Evolutionary conservation across 495 filamentous ascomycete species (phyloP), one percentile per base, ranked within the genome.

Genomic region (Aspergillus indologenus): DNA sequence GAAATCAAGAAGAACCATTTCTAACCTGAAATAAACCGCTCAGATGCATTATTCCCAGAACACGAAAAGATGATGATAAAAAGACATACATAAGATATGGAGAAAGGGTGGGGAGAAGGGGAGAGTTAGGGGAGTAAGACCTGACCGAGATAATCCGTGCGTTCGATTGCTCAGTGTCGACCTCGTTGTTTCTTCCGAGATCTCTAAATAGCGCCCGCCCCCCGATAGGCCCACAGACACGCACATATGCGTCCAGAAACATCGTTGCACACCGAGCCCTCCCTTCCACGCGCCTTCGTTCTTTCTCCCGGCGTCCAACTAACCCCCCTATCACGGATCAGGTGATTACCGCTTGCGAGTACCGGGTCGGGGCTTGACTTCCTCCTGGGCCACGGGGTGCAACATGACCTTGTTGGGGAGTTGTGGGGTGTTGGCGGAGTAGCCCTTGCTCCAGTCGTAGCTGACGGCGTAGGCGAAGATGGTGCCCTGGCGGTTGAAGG

Each of bases 371-470:
- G 90, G 90, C 73, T 93, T 94, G 62, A 89, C 89, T 71, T 94
- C 90, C 59, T 94, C 90, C 21, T 78, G 80, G 45, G 75, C 75
- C 14, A 96, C 83, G 0, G 85, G 84, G 74, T 94, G 91, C 62
- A 97, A 76, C 85, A 95, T 92, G 54, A 97, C 84, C 73, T 94
- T 95, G 71, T 87, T 92, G 6, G 86, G 80, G 43, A 83, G 81
- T 61, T 85, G 79, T 20, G 81, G 85, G 26, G 70, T 90, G 70
- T 94, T 93, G 26, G 70, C 80, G 8, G 81, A 77, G 71, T 90
- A 93, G 12, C 92, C 92, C 73, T 95, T 95, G 68, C 87, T 89
- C 92, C 92, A 97, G 76, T 97, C 92, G 65, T 97, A 97, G 65
- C 89, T 92, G 26, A 95, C 83, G 6, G 91, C 88, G 66, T 96